These are phyloP conservation scores for Usnea hakonensis DNA, from an alignment of 495 filamentous ascomycete species.

Conservation along the genomic window DNA sequence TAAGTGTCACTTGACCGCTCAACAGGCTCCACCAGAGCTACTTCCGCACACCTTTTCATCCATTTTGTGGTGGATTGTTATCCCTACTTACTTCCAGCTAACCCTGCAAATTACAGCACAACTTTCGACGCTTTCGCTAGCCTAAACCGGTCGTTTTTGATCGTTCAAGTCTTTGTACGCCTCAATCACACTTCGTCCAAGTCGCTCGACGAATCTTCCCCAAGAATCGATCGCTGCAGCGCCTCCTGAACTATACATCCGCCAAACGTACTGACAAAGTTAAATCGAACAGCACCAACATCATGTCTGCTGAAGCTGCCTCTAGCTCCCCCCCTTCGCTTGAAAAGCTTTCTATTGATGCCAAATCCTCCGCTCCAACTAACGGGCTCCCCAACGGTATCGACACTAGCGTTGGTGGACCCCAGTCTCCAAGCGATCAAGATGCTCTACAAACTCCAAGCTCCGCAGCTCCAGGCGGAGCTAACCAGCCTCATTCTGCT, in stretches of 20 bases:
- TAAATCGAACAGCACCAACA: constrained; percentile 18
- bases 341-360: constrained; percentile 60
- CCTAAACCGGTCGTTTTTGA: not conserved
- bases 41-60: not conserved
- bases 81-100: not conserved
- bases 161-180: constrained; percentile 5
- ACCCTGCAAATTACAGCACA: not conserved
- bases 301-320: constrained; percentile 57
- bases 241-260: not conserved
- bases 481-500: constrained; percentile 79
- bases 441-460: constrained; percentile 61
- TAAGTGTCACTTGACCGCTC: constrained; percentile 20
- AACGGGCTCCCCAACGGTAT: constrained; percentile 60
- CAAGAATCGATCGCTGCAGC: not conserved
- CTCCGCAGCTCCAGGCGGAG: constrained; percentile 58
- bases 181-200: not conserved
- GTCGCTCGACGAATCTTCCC: not conserved
- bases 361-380: constrained; percentile 48
- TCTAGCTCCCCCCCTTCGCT: constrained; percentile 49
- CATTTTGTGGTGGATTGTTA: not conserved
- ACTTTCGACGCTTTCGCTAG: not conserved
- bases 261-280: not conserved
- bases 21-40: not conserved
- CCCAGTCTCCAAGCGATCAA: constrained; percentile 45
- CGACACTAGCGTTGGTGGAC: constrained; percentile 54